Evolutionary conservation across 257 asterid species (phyloP).

Genomic region (Lycium barbarum): DNA sequence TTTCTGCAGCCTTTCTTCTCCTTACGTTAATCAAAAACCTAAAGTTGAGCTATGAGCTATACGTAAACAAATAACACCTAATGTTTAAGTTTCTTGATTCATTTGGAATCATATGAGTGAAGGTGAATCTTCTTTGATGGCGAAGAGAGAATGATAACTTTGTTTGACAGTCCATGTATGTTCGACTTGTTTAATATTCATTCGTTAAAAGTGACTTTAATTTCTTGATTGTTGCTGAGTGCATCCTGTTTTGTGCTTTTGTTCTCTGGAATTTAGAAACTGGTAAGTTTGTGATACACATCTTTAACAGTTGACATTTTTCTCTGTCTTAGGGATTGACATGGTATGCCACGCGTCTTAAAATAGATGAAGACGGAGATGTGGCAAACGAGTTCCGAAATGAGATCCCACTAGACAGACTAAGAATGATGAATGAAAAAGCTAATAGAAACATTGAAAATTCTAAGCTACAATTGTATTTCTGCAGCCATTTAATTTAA

Average conservation of each 20-base stretch:
- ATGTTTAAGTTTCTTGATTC: constrained; percentile 1
- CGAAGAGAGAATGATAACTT: constrained; percentile 3
- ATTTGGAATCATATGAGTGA: neutral
- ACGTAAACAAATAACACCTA: neutral
- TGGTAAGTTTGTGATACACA: neutral
- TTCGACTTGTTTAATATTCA: neutral
- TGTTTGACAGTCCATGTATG: neutral
- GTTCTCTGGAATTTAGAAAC: neutral
- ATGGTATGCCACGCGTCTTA: constrained; percentile 85
- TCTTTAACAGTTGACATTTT: neutral
- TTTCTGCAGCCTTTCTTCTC: neutral
- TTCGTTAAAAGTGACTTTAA: neutral
- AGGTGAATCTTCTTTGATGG: neutral
- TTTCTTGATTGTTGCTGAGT: constrained; percentile 15
- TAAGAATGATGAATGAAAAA: too few species aligned
- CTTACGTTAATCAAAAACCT: neutral
- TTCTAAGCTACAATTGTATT: too few species aligned
- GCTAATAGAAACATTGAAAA: too few species aligned
- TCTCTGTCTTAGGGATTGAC: constrained; percentile 70
- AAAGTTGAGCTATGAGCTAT: neutral
- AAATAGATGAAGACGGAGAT: constrained; percentile 95
- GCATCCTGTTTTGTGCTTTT: neutral
- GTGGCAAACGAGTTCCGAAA: constrained; percentile 91
- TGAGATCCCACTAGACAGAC: constrained; percentile 54
- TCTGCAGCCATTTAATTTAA: too few species aligned